Evolutionary conservation across 192 early-diverging fungal genomes (phyloP).

Genomic region (Podila minutissima): DNA sequence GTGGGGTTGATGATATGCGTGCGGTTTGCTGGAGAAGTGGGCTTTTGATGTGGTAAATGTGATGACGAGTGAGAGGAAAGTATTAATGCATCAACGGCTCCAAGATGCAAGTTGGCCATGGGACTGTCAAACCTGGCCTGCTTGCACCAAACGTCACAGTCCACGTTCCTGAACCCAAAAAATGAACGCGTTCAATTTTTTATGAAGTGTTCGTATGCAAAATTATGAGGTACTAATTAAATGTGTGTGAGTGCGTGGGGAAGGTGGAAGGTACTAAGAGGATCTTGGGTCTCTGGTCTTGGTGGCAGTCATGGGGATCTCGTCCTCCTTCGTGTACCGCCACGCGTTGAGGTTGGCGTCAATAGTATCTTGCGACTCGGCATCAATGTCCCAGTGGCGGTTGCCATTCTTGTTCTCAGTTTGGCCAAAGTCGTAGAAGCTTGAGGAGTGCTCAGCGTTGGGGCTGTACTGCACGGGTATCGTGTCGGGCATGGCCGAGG

Average conservation of each 20-base stretch:
- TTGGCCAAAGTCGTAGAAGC: constrained; percentile 22
- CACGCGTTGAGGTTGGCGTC: constrained; percentile 21
- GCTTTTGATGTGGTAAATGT: not conserved
- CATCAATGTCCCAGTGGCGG: constrained; percentile 27
- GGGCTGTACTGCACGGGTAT: constrained; percentile 29
- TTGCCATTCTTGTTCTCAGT: constrained; percentile 8
- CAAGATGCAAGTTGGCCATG: not conserved
- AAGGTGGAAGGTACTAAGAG: not conserved
- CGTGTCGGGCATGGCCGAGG: constrained; percentile 10
- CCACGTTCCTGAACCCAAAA: too few relatives aligned
- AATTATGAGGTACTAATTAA: too few relatives aligned
- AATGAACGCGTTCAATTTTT: too few relatives aligned
- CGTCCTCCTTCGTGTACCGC: constrained; percentile 21
- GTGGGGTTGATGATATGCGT: not conserved
- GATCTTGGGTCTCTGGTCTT: constrained; percentile 14
- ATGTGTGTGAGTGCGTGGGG: not conserved
- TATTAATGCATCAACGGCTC: not conserved
- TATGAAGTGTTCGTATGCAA: too few relatives aligned
- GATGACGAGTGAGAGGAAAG: not conserved
- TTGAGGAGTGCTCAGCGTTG: not conserved
- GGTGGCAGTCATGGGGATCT: constrained; percentile 42
- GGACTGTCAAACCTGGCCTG: too few relatives aligned
- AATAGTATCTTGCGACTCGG: constrained; percentile 29
- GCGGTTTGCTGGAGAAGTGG: not conserved
- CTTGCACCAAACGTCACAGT: too few relatives aligned